Conservation (phyloP, 179 eudicot species). For the Heliamphora pulchella region DNA sequence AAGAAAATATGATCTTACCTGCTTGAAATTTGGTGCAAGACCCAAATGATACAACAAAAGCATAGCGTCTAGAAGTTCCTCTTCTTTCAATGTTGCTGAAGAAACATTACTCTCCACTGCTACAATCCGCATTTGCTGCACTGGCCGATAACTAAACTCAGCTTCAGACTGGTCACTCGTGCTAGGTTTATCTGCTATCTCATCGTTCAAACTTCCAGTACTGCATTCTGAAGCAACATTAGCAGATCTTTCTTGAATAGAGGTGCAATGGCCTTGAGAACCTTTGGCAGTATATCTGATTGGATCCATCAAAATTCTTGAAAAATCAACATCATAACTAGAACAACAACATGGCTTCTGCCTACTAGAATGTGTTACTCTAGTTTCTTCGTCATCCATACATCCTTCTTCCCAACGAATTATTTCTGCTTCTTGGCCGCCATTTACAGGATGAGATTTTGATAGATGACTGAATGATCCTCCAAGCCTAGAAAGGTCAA, state of each 20-base stretch:
- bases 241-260: conserved; percentile 69
- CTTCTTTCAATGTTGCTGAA: conserved; percentile 72
- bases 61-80: conserved; percentile 91
- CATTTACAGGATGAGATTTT: conserved; percentile 42
- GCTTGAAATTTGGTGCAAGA: conserved; percentile 86
- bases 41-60: conserved; percentile 78
- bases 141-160: conserved; percentile 59
- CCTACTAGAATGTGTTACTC: conserved; percentile 61
- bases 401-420: conserved; percentile 97
- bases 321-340: conserved; percentile 52
- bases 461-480: conserved; percentile 66
- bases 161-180: conserved; percentile 75
- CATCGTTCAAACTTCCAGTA: conserved; percentile 72
- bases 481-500: conserved; percentile 77
- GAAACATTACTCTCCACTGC: conserved; percentile 47
- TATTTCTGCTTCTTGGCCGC: conserved; percentile 53
- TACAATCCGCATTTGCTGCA: conserved; percentile 54
- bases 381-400: conserved; percentile 64
- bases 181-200: conserved; percentile 84
- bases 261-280: conserved; percentile 57
- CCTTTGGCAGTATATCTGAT: conserved; percentile 51
- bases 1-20: conserved; percentile 39
- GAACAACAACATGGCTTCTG: conserved; percentile 92
- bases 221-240: conserved; percentile 82
- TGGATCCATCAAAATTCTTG: conserved; percentile 48